A percentile compares a stretch with the other conserved stretches of the same genome.
These are phyloP conservation scores for Candida xiaguanensis DNA, from an alignment of 805 yeast genomes.

Conservation along the genomic window DNA sequence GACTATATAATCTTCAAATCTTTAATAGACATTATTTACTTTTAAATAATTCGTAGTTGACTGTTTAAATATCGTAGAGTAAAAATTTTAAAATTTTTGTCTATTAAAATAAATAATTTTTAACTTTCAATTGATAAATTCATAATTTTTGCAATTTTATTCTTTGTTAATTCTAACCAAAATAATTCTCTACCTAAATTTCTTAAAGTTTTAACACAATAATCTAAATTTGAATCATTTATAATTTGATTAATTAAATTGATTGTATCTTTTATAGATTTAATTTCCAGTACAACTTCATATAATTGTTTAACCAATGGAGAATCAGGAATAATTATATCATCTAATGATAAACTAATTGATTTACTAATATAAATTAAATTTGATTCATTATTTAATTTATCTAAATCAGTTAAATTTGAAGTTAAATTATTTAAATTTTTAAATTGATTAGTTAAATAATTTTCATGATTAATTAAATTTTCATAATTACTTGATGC, in stretches of 20 bases:
- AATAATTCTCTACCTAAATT: constrained; percentile 37
- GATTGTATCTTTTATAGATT: constrained; percentile 67
- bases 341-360: constrained; percentile 23
- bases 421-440: constrained; percentile 21
- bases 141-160: constrained; percentile 27
- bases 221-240: constrained; percentile 28
- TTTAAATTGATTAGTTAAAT: constrained; percentile 24
- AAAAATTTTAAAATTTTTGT: no score
- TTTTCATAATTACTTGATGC: constrained; percentile 33
- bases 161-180: constrained; percentile 36
- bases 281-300: constrained; percentile 59
- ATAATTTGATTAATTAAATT: constrained; percentile 48
- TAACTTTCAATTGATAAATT: no score
- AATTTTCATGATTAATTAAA: constrained; percentile 26
- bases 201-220: constrained; percentile 32
- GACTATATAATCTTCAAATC: no score
- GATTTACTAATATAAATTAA: constrained; percentile 15
- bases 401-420: constrained; percentile 22
- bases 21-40: no score
- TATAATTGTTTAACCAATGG: constrained; percentile 55
- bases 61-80: no score
- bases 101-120: no score
- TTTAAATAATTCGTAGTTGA: no score
- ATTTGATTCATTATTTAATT: constrained; percentile 18
- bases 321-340: constrained; percentile 38